Evolutionary conservation across 129 eudicot species (phyloP).

Genomic region (Centella asiatica): DNA sequence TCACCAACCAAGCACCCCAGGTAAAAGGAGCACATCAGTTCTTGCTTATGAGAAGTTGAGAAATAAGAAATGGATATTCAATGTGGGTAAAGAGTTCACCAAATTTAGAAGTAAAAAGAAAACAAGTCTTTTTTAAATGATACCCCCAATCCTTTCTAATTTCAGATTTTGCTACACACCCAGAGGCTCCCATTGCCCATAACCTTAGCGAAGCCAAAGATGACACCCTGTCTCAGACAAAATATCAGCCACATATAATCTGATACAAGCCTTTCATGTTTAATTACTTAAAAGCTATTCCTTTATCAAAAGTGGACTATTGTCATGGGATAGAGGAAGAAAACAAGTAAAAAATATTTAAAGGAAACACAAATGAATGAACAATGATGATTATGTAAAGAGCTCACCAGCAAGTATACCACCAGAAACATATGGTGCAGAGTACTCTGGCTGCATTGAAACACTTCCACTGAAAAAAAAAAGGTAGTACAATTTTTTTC

Average conservation of each 20-base stretch:
- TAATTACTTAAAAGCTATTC: too few species aligned
- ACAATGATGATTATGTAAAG: slow-evolving; percentile 1
- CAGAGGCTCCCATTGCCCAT: too few species aligned
- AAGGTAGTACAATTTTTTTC: background rate
- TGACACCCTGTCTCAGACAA: too few species aligned
- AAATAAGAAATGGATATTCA: too few species aligned
- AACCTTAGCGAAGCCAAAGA: too few species aligned
- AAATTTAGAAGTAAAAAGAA: background rate
- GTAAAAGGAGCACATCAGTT: background rate
- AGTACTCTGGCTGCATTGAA: slow-evolving; percentile 46
- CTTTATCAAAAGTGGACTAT: too few species aligned
- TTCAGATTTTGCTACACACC: too few species aligned
- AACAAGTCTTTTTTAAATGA: background rate
- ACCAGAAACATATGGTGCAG: slow-evolving; percentile 50
- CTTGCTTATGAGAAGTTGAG: too few species aligned
- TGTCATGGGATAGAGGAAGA: background rate
- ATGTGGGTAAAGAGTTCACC: background rate
- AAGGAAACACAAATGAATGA: background rate
- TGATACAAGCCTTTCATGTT: too few species aligned
- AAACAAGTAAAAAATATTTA: background rate
- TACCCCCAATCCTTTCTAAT: too few species aligned
- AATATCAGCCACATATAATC: too few species aligned
- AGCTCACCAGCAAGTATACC: slow-evolving; percentile 96
- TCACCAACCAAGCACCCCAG: too few species aligned
- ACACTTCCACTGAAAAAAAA: slow-evolving; percentile 61